A percentile compares a stretch with the other conserved stretches of the same genome.
Evolutionary conservation across 176 grass and related monocot species (phyloP).

Genomic region (Oryza glaberrima): DNA sequence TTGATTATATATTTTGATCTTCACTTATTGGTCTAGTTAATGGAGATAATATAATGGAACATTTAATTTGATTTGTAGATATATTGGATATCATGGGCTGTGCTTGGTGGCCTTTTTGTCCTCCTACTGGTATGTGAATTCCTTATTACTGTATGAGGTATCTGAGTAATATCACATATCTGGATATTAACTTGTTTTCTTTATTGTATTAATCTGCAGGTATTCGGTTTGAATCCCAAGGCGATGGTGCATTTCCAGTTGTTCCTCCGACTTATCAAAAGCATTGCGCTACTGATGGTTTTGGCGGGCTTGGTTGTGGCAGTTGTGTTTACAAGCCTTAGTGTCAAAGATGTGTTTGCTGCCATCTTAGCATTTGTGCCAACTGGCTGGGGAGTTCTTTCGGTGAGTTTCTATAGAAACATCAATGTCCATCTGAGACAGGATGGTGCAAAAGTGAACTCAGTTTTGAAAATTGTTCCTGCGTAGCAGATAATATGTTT

Average conservation of each 20-base stretch:
- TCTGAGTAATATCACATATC: slow-evolving; percentile 3
- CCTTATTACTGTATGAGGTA: slow-evolving; percentile 22
- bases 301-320: slow-evolving; percentile 75
- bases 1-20: neutral
- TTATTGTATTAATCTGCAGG: slow-evolving; percentile 52
- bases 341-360: slow-evolving; percentile 59
- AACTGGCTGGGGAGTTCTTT: slow-evolving; percentile 85
- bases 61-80: slow-evolving; percentile 55
- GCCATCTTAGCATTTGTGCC: slow-evolving; percentile 77
- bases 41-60: neutral
- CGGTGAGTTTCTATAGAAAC: slow-evolving; percentile 52
- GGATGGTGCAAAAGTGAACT: neutral
- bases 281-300: slow-evolving; percentile 71
- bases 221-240: slow-evolving; percentile 88
- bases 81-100: slow-evolving; percentile 87
- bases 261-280: slow-evolving; percentile 76
- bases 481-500: neutral
- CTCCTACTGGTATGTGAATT: slow-evolving; percentile 66
- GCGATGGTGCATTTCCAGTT: slow-evolving; percentile 94
- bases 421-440: neutral
- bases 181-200: slow-evolving; percentile 2
- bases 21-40: slow-evolving; percentile 1
- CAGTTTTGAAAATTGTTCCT: no score
- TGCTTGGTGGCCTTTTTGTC: slow-evolving; percentile 71
- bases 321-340: slow-evolving; percentile 47